A percentile compares a stretch with the other conserved stretches of the same genome.
Evolutionary conservation across 371 early-diverging fungal species (phyloP).

Genomic region (Actinomortierella wolfii): DNA sequence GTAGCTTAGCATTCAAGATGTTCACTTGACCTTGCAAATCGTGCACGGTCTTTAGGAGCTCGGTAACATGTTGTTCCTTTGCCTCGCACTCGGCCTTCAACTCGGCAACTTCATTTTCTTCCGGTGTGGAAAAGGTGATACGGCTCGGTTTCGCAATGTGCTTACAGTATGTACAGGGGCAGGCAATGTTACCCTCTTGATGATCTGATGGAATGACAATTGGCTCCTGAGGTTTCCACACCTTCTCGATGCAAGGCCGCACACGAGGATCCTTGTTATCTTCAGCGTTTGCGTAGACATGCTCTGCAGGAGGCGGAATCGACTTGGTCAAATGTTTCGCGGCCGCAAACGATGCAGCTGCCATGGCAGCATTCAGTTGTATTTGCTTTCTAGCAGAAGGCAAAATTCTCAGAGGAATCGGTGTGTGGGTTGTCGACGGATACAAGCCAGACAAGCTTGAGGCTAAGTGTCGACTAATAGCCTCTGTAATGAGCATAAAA

Average conservation of each 20-base stretch:
- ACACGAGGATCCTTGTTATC: too few relatives aligned
- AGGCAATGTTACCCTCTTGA: constrained; percentile 6
- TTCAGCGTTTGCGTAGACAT: too few relatives aligned
- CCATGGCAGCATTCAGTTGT: too few relatives aligned
- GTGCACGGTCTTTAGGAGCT: constrained; percentile 28
- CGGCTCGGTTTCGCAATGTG: constrained; percentile 17
- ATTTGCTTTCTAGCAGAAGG: constrained; percentile 16
- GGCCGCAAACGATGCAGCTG: too few relatives aligned
- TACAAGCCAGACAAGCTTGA: constrained; percentile 20
- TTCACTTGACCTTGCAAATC: constrained; percentile 32
- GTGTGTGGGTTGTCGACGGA: constrained; percentile 18
- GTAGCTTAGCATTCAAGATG: constrained; percentile 33
- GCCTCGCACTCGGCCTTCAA: constrained; percentile 28
- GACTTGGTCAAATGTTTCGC: too few relatives aligned
- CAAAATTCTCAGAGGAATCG: constrained; percentile 25
- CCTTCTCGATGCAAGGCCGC: too few relatives aligned
- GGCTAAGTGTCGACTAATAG: constrained; percentile 3
- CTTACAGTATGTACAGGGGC: constrained; percentile 15
- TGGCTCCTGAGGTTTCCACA: constrained; percentile 8
- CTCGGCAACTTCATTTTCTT: constrained; percentile 31
- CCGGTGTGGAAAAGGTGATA: constrained; percentile 21
- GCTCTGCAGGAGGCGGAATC: too few relatives aligned
- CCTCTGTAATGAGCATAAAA: too few relatives aligned
- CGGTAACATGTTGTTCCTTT: constrained; percentile 33
- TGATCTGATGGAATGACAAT: constrained; percentile 25